phyloP scores from a whole-genome alignment of 2,329 filamentous ascomycete genomes.

The Diaporthe australafricana region DNA sequence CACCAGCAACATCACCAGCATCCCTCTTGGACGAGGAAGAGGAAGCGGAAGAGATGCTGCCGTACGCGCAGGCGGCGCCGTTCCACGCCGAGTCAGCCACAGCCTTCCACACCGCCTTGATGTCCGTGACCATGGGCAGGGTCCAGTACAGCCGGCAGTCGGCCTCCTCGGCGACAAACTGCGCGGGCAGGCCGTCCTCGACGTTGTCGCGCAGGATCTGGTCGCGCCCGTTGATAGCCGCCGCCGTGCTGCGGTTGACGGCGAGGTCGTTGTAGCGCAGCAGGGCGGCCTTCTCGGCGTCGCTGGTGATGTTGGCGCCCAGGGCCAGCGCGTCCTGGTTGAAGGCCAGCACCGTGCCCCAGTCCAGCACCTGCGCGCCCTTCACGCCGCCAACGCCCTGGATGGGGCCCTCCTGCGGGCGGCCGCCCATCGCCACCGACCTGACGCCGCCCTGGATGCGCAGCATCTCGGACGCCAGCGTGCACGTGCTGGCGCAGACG shows the following conservation, averaged over 20 bases:
- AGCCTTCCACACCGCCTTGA: slow-evolving; percentile 60
- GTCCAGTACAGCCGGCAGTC: slow-evolving; percentile 66
- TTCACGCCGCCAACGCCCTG: slow-evolving; percentile 67
- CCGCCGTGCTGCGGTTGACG: slow-evolving; percentile 46
- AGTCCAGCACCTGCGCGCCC: slow-evolving; percentile 56
- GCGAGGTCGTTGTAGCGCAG: slow-evolving; percentile 48
- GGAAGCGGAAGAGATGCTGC: slow-evolving; percentile 43
- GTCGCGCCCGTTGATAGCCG: slow-evolving; percentile 53
- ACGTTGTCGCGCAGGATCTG: slow-evolving; percentile 51
- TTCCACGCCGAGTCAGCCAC: slow-evolving; percentile 54
- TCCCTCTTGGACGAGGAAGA: background rate
- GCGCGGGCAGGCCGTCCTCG: slow-evolving; percentile 56
- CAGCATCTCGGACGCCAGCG: slow-evolving; percentile 66
- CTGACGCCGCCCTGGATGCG: slow-evolving; percentile 64
- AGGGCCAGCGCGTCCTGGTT: slow-evolving; percentile 41
- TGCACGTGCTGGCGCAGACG: slow-evolving; percentile 69
- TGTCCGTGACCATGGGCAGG: slow-evolving; percentile 58
- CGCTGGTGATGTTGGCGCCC: slow-evolving; percentile 44
- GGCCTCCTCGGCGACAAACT: slow-evolving; percentile 59
- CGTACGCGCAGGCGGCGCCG: slow-evolving; percentile 53
- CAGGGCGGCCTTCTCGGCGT: slow-evolving; percentile 45
- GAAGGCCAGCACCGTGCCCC: slow-evolving; percentile 44
- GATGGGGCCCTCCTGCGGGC: slow-evolving; percentile 58
- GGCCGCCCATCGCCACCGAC: slow-evolving; percentile 64
- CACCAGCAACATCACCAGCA: background rate